Evolutionary conservation across 2,329 filamentous ascomycete genomes (phyloP).

Genomic region (Exserohilum rostratum): DNA sequence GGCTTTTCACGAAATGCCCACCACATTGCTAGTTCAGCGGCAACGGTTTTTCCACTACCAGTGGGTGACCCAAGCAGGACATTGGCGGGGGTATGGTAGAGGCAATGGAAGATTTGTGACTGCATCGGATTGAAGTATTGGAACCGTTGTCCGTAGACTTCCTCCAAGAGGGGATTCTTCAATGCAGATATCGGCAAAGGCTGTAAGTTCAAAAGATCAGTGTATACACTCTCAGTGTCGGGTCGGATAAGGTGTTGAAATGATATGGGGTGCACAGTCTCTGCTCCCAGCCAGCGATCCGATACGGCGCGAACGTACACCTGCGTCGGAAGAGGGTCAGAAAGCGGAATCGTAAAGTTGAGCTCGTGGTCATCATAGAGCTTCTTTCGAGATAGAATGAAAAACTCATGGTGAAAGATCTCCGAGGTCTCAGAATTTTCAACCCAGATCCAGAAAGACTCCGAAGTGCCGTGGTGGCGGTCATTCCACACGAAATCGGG

Average conservation of each 20-base stretch:
- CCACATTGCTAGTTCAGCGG: slow-evolving; percentile 98
- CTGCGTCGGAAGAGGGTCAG: slow-evolving; percentile 90
- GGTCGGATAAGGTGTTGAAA: slow-evolving; percentile 98
- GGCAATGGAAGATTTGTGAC: slow-evolving; percentile 95
- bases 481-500: slow-evolving; percentile 97
- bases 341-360: slow-evolving; percentile 94
- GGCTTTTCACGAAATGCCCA: slow-evolving; percentile 96
- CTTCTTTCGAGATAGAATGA: slow-evolving; percentile 88
- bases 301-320: slow-evolving; percentile 96
- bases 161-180: slow-evolving; percentile 84
- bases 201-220: slow-evolving; percentile 88
- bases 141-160: slow-evolving; percentile 86
- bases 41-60: slow-evolving; percentile 96
- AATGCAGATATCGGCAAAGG: slow-evolving; percentile 85
- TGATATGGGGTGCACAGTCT: slow-evolving; percentile 92
- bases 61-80: slow-evolving; percentile 95
- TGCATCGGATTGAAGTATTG: slow-evolving; percentile 99
- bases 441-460: slow-evolving; percentile 99
- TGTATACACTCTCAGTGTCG: slow-evolving; percentile 97
- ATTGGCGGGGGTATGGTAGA: slow-evolving; percentile 91
- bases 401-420: slow-evolving; percentile 97
- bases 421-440: slow-evolving; percentile 97
- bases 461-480: slow-evolving; percentile 87
- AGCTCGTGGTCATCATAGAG: slow-evolving; percentile 96
- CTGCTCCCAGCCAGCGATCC: slow-evolving; percentile 94